A percentile compares a stretch with the other conserved stretches of the same genome.
Conservation (phyloP, 179 eudicot species). For the Patellifolia procumbens region DNA sequence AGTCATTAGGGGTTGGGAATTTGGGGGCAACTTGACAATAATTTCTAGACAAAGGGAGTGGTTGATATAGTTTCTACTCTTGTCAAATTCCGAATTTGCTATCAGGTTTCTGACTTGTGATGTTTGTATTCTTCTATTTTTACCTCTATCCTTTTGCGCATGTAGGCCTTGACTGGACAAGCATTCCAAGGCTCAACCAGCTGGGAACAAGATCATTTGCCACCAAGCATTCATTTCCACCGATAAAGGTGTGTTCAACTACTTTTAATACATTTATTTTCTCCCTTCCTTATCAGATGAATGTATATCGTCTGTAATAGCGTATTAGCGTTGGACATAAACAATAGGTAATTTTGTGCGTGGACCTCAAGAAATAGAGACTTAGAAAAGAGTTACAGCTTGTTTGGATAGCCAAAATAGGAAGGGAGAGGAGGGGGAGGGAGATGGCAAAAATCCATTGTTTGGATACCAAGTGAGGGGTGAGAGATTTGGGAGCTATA, state of each 20-base stretch:
- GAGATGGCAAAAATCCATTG: no score
- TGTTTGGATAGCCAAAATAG: no score
- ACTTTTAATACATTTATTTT: background rate
- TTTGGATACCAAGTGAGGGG: no score
- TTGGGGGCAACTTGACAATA: background rate
- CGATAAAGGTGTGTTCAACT: conserved; percentile 55
- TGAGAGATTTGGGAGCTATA: no score
- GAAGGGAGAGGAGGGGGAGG: no score
- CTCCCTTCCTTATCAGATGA: background rate
- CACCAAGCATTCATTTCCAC: conserved; percentile 83
- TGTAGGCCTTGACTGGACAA: conserved; percentile 59
- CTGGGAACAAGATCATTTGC: conserved; percentile 65
- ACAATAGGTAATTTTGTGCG: background rate
- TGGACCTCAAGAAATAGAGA: no score
- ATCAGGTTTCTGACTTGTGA: background rate
- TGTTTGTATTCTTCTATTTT: background rate
- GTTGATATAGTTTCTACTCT: background rate
- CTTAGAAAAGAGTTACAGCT: no score
- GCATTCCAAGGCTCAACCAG: conserved; percentile 43
- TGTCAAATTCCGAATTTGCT: background rate
- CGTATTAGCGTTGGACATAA: background rate
- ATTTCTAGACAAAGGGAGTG: background rate
- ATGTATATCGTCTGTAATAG: background rate
- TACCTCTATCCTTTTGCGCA: background rate
- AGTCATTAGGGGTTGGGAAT: background rate